Evolutionary conservation across 2,329 filamentous ascomycete genomes (phyloP), one percentile per base, ranked within the genome.

Genomic region (Aspergillus arachidicola): DNA sequence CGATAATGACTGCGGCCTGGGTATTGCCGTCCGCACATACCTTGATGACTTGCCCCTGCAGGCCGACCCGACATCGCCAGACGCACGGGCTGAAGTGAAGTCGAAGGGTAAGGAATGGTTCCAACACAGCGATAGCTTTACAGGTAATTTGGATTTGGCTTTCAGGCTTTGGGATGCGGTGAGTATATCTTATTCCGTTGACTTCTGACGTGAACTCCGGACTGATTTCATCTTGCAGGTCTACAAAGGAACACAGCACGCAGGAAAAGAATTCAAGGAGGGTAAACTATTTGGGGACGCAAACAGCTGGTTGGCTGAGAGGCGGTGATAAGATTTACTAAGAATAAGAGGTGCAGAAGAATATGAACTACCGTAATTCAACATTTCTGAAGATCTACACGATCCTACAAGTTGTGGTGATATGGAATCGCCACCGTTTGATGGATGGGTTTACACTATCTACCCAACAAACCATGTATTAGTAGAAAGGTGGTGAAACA

Each of bases 101-200:
- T 77, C 81, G 16, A 84, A 83, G 61, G 84, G 85, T 62, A 83
- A 81, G 64, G 82, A 85, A 55, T 89, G 87, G 82, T 87, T 90
- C 75, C 84, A 85, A 57, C 85, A 88, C 72, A 86, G 84, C 53
- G 76, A 83, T 26, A 83, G 88, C 73, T 85, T 89, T 66, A 77
- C 80, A 23, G 83, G 78, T 19, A 88, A 89, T 73, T 76, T 90
- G 58, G 78, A 85, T 58, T 83, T 81, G 63, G 87, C 86, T 3
- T 90, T 88, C 74, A 83, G 82, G 62, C 76, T 90, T 32, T 91
- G 87, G 87, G 87, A 88, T 80, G 87, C 87, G 62, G 85, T 88
- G 78, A 78, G 85, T 82, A 16, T 10, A 6, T 10, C 6, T 14
- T n/a, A 45, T 54, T 19, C 23, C 21, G 32, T 14, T 46, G n/a